phyloP scores from a whole-genome alignment of 805 yeast species.

The Candida odintsovae region DNA sequence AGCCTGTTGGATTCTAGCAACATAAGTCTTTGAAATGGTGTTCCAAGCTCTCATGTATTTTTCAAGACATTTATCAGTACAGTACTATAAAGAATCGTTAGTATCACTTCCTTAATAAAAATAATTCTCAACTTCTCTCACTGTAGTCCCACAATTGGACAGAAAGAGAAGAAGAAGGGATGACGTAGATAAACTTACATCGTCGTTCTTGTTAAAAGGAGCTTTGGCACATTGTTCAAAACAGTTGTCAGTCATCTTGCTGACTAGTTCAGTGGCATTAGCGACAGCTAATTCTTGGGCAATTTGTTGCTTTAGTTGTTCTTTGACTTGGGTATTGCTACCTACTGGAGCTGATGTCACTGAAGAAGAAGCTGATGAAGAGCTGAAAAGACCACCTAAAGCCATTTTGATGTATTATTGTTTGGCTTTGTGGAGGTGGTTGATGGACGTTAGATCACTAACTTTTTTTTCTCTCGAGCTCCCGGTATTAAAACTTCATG shows the following conservation, averaged over 20 bases:
- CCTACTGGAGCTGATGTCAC: constrained; percentile 19
- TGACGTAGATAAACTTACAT: constrained; percentile 21
- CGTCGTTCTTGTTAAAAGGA: constrained; percentile 57
- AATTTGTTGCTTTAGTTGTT: constrained; percentile 63
- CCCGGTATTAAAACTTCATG: background rate
- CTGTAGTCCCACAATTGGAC: too few relatives aligned
- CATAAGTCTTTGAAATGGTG: constrained; percentile 68
- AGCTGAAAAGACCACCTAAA: constrained; percentile 25
- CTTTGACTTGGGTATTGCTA: constrained; percentile 44
- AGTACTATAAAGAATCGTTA: constrained; percentile 26
- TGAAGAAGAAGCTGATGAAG: constrained; percentile 20
- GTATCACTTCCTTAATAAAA: background rate
- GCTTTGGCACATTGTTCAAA: constrained; percentile 67
- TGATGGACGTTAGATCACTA: background rate
- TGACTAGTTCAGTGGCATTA: constrained; percentile 82
- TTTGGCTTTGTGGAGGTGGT: background rate
- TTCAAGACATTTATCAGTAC: constrained; percentile 73
- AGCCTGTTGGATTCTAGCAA: constrained; percentile 62
- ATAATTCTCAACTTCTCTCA: background rate
- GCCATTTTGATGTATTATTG: constrained; percentile 14
- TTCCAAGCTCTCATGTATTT: constrained; percentile 94
- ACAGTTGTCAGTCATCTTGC: constrained; percentile 81
- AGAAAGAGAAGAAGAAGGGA: background rate
- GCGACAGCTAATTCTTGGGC: constrained; percentile 85
- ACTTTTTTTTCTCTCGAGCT: background rate